Conservation (phyloP, 352 stramenopile genomes). For the Globisporangium paddicum region DNA sequence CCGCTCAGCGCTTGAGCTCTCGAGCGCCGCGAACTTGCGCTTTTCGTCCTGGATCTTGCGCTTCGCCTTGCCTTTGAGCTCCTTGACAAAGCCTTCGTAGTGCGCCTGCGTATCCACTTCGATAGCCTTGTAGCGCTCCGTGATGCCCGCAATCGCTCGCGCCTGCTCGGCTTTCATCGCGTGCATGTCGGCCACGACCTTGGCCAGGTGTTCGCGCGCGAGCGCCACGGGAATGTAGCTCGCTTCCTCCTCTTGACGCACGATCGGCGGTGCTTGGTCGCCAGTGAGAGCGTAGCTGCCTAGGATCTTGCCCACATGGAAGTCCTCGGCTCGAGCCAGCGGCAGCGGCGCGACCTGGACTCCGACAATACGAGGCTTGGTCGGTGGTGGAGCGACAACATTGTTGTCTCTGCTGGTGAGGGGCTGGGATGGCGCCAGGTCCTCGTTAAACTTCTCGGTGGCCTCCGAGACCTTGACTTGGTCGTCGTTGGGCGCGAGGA, state of each 20-base stretch:
- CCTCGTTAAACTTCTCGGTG: not conserved
- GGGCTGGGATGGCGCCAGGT: not conserved
- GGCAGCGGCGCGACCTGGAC: constrained; percentile 26
- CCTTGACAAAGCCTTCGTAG: constrained; percentile 48
- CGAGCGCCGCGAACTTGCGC: constrained; percentile 7
- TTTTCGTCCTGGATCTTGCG: constrained; percentile 22
- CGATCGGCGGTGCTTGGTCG: constrained; percentile 1
- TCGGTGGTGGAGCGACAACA: not conserved
- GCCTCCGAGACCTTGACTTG: not conserved
- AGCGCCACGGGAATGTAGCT: constrained; percentile 73
- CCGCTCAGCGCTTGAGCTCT: not conserved
- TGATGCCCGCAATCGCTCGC: constrained; percentile 39
- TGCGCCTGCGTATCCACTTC: constrained; percentile 50
- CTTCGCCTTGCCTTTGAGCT: constrained; percentile 21
- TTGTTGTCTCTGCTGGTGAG: not conserved
- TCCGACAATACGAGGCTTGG: not conserved
- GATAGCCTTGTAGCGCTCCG: constrained; percentile 48
- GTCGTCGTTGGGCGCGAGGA: not conserved
- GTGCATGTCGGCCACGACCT: constrained; percentile 79
- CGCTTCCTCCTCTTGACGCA: constrained; percentile 30
- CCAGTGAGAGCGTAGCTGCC: constrained; percentile 6
- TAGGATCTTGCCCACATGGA: constrained; percentile 55
- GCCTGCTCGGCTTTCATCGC: constrained; percentile 66
- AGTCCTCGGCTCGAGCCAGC: constrained; percentile 29
- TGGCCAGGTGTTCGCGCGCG: constrained; percentile 44